Conservation (phyloP, 2,329 filamentous ascomycete species). For the Phoma sp. region DNA sequence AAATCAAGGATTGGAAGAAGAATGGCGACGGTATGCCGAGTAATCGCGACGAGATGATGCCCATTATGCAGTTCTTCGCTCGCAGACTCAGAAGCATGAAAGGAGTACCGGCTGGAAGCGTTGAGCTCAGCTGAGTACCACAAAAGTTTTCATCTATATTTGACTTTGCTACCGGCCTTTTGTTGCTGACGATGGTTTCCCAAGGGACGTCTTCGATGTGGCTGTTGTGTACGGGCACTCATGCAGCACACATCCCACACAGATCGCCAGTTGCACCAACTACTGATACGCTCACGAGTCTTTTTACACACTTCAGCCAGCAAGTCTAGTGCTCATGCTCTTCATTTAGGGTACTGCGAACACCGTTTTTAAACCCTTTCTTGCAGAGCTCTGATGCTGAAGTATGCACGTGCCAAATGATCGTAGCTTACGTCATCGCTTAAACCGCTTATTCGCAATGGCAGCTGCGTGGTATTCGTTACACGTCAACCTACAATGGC, state of each 20-base stretch:
- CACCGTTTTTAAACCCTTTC: too few relatives aligned
- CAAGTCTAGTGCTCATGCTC: too few relatives aligned
- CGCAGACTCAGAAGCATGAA: constrained; percentile 64
- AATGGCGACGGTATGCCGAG: constrained; percentile 81
- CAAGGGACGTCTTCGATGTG: too few relatives aligned
- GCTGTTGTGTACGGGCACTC: too few relatives aligned
- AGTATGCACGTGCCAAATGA: background rate
- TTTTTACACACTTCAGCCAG: too few relatives aligned
- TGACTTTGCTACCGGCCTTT: too few relatives aligned
- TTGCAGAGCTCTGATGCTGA: too few relatives aligned
- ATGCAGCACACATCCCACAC: too few relatives aligned
- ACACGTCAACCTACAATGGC: constrained; percentile 39
- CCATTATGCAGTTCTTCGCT: constrained; percentile 84
- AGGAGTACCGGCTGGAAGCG: constrained; percentile 60
- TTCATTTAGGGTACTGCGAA: too few relatives aligned
- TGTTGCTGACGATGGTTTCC: too few relatives aligned
- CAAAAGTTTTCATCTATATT: background rate
- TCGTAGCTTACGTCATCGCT: constrained; percentile 14
- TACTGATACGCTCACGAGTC: too few relatives aligned
- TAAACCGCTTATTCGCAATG: background rate
- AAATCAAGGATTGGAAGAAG: constrained; percentile 55
- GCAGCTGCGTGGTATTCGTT: background rate
- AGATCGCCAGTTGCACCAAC: too few relatives aligned
- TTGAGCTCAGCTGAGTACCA: constrained; percentile 51
- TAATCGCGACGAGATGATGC: constrained; percentile 82